Base-by-base conservation (phyloP, 345 rosid genomes). In the Nasturtium officinale region DNA sequence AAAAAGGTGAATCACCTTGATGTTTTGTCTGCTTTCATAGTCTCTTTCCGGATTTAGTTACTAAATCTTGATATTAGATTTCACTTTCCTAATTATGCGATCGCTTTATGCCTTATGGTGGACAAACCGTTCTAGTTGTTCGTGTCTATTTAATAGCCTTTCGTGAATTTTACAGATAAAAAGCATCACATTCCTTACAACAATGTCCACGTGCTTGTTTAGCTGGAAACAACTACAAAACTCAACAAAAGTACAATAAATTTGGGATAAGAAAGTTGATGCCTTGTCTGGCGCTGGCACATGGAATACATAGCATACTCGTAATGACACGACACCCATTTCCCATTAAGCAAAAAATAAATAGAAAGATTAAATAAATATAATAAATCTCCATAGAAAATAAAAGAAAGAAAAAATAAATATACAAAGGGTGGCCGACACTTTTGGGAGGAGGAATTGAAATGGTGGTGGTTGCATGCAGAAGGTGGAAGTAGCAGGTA, bases 341-440 rank as follows among this genome's bases (percentile, higher is more conserved):
- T 7, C 28, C 56, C 46, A 67, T 40, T 40, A 15, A 6, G 21
- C 17, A 35, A 67, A 67, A 76, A 76, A 61, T 28, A 74, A 75
- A 74, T 74, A 58, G 47, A 74, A 74, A 67, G 73, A 76, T 76
- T 76, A 61, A 76, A 76, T 70, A 70, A 76, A 76, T 76, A 76
- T 63, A 76, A 69, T 76, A 69, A 43, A 69, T 63, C 70, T 62
- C 52, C 79, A 61, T 61, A 63, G 38, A 42, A 52, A 37, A 32
- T 23, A 38, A 38, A 62, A 58, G 7, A 72, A 15, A 23, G 18
- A 46, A 53, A 69, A 62, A n/a, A n/a, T n/a, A n/a, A n/a, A 69
- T 76, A 55, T 76, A 76, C 79, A 69, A 62, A 76, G 71, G 71
- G 65, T 62, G 65, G 46, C 17, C 43, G 73, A 59, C 42, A 59